Evolutionary conservation across 768 basidiomycete genomes (phyloP), one percentile per base, ranked within the genome.

Genomic region (Boletus rubroflammeus): DNA sequence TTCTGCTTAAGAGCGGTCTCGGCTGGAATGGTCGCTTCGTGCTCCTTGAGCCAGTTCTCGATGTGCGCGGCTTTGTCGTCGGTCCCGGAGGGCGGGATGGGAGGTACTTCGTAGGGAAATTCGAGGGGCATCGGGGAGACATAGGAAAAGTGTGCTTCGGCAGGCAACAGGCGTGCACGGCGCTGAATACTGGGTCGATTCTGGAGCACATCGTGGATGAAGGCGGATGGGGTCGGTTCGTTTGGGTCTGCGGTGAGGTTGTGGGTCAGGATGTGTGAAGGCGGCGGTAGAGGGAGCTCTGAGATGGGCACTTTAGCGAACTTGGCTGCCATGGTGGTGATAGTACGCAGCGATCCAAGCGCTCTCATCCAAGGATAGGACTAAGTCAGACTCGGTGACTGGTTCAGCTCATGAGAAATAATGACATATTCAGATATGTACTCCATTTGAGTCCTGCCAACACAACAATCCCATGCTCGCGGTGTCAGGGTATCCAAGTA

Each of bases 21-120:
- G 9, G 47, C 34, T 8, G 68, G 59, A 55, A 80, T 63, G 45
- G 76, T 61, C 23, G 87, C 76, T 62, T 98, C 93, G 55, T 82
- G 78, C 7, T 78, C 73, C 13, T 75, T 66, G 34, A 96, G 78
- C 86, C 92, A 94, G 59, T 79, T 75, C 68, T 94, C 95, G 26
- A 95, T 81, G 61, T 85, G 80, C 3, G 74, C 77, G 0, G 73
- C 77, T 63, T 84, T 80, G 66, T 85, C 82, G n/a, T 76, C 69
- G 8, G 67, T 68, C 2, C 69, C 72, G 17, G 78, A 75, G n/a
- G 79, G 69, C 40, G 78, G 76, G 31, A 75, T 75, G 14, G 78
- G 81, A 0, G 81, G 75, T 25, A 96, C 83, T 31, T 83, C 75
- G 69, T 88, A 93, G 0, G 95, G 96, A 70, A 97, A 98, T 3